Evolutionary conservation across 78 protist species (phyloP).

Genomic region (Emiliania huxleyi): DNA sequence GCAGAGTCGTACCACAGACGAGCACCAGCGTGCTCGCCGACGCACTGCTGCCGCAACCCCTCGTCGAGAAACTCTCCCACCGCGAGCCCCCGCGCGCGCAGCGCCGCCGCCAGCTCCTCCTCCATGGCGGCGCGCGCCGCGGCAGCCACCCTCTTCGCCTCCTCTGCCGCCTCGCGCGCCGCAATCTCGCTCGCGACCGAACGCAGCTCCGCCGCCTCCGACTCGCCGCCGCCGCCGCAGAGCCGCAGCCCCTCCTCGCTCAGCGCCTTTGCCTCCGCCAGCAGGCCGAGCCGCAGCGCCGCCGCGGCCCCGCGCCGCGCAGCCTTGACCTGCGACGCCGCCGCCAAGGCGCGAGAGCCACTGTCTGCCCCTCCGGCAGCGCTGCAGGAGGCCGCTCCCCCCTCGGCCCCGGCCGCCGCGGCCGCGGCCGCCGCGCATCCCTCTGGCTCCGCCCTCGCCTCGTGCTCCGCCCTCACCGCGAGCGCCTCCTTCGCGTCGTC

Average conservation of each 20-base stretch:
- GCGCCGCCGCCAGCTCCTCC: not conserved
- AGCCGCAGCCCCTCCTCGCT: not conserved
- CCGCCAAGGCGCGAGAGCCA: not conserved
- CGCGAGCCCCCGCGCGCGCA: not conserved
- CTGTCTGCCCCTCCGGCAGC: no score
- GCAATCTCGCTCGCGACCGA: not conserved
- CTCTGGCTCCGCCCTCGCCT: not conserved
- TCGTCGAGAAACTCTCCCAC: not conserved
- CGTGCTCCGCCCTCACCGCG: not conserved
- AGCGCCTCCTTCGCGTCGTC: not conserved
- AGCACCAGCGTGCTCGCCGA: not conserved
- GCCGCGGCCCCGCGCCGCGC: not conserved
- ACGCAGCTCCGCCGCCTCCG: not conserved
- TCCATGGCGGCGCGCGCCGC: not conserved
- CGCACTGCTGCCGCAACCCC: not conserved
- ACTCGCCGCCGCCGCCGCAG: not conserved
- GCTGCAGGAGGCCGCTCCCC: not conserved
- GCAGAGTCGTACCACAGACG: not conserved
- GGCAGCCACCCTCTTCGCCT: no score
- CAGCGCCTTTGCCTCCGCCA: not conserved
- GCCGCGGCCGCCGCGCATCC: not conserved
- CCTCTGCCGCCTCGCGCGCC: not conserved
- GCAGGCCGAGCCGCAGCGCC: not conserved
- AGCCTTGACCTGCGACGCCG: not conserved
- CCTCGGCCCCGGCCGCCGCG: not conserved